Conservation (phyloP, 2,329 filamentous ascomycete species). For the Ophiostoma sp. region DNA sequence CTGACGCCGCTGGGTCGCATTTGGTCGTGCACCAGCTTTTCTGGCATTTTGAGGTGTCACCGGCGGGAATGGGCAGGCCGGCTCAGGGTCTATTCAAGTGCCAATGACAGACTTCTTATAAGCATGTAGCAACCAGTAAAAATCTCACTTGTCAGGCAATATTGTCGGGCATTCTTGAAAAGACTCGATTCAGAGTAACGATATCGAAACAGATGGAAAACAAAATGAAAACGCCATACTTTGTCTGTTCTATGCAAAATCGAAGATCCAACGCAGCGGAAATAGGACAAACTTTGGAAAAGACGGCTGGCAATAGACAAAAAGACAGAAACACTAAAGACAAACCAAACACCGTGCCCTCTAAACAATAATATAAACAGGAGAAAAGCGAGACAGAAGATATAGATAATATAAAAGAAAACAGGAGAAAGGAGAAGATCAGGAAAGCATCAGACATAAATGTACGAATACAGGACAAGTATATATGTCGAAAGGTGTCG, state of each 20-base stretch:
- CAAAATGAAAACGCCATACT: neutral
- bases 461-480: constrained; percentile 20
- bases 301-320: neutral
- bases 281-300: constrained; percentile 1
- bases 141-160: neutral
- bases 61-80: neutral
- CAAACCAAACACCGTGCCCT: constrained; percentile 14
- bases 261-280: neutral
- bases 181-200: neutral
- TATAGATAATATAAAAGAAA: constrained; percentile 8
- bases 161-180: neutral
- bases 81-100: neutral
- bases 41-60: neutral
- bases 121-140: too few relatives aligned
- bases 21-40: neutral
- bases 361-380: constrained; percentile 10
- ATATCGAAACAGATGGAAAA: neutral
- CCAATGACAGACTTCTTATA: neutral
- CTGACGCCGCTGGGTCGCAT: neutral
- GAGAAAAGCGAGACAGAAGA: neutral
- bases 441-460: constrained; percentile 15
- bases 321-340: neutral
- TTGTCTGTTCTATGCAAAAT: constrained; percentile 14
- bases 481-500: constrained; percentile 6
- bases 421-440: neutral